Conservation (phyloP, 2,329 filamentous ascomycete genomes). For the Pseudomassariella vexata region DNA sequence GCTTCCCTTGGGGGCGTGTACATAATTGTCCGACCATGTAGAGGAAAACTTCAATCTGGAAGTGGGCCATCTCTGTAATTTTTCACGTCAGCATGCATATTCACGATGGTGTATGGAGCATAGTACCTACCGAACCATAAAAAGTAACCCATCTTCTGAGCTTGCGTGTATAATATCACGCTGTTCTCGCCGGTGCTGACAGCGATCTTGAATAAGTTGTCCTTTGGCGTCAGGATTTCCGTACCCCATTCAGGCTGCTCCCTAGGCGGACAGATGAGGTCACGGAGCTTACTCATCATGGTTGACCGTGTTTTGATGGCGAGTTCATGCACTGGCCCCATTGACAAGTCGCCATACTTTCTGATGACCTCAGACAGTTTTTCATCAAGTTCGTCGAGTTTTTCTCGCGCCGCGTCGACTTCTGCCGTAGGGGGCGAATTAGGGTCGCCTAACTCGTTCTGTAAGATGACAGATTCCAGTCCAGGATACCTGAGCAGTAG, state of each 20-base stretch:
- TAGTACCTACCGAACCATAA: slow-evolving; percentile 46
- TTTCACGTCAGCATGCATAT: background rate
- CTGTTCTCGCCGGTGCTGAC: slow-evolving; percentile 43
- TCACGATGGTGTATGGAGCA: no score
- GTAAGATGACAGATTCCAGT: slow-evolving; percentile 44
- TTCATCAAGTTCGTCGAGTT: slow-evolving; percentile 36
- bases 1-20: slow-evolving; percentile 38
- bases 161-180: slow-evolving; percentile 34
- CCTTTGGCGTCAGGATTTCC: slow-evolving; percentile 42
- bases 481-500: slow-evolving; percentile 43
- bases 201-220: slow-evolving; percentile 51
- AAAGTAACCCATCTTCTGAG: slow-evolving; percentile 38
- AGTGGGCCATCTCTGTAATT: slow-evolving; percentile 32
- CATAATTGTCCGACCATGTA: slow-evolving; percentile 50
- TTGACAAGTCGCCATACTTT: slow-evolving; percentile 43
- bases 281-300: slow-evolving; percentile 42
- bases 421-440: slow-evolving; percentile 19
- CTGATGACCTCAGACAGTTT: slow-evolving; percentile 40
- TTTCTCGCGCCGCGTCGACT: slow-evolving; percentile 34
- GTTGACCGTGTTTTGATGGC: slow-evolving; percentile 41
- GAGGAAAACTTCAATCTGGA: slow-evolving; percentile 50
- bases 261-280: slow-evolving; percentile 40
- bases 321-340: slow-evolving; percentile 46
- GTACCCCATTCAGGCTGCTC: slow-evolving; percentile 43
- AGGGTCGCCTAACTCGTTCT: slow-evolving; percentile 30